Percentiles rank a stretch among this genome's conserved stretches.
These are phyloP conservation scores for Aspergillus asperescens DNA, from an alignment of 495 filamentous ascomycete species.

Conservation along the genomic window DNA sequence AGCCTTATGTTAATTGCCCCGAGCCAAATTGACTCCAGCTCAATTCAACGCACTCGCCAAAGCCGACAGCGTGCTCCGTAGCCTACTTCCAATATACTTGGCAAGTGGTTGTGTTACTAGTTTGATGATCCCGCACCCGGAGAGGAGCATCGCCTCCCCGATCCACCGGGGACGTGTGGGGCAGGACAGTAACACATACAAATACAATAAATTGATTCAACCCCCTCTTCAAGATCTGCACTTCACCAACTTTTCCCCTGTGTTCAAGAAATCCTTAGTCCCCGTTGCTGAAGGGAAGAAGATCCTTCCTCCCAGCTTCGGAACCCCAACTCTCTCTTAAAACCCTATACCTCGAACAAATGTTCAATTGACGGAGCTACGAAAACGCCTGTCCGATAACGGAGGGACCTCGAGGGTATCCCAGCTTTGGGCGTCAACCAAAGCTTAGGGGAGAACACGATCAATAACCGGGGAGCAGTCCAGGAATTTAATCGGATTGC, in stretches of 20 bases:
- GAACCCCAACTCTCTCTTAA: neutral
- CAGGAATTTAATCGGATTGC: neutral
- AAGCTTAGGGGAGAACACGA: neutral
- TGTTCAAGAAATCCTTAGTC: no score
- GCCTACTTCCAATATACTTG: no score
- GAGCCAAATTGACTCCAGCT: no score
- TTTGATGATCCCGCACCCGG: no score
- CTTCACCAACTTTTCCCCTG: conserved; percentile 11
- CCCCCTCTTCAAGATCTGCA: conserved; percentile 10
- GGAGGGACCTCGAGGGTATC: conserved; percentile 8
- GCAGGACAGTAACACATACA: conserved; percentile 17
- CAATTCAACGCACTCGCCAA: no score
- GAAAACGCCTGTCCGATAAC: conserved; percentile 11
- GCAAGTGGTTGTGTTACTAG: no score
- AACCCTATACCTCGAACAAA: neutral
- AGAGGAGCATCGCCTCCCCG: conserved; percentile 32
- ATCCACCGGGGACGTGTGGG: conserved; percentile 25
- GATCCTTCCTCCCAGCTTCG: neutral
- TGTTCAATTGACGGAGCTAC: conserved; percentile 3
- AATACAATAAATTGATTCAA: no score
- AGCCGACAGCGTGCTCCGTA: no score
- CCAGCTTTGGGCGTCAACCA: neutral
- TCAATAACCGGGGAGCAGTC: neutral
- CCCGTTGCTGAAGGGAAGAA: no score
- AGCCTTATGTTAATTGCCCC: no score